A percentile compares a stretch with the other conserved stretches of the same genome.
phyloP scores from a whole-genome alignment of 192 early-diverging fungal species.

The Allomyces arbusculus region DNA sequence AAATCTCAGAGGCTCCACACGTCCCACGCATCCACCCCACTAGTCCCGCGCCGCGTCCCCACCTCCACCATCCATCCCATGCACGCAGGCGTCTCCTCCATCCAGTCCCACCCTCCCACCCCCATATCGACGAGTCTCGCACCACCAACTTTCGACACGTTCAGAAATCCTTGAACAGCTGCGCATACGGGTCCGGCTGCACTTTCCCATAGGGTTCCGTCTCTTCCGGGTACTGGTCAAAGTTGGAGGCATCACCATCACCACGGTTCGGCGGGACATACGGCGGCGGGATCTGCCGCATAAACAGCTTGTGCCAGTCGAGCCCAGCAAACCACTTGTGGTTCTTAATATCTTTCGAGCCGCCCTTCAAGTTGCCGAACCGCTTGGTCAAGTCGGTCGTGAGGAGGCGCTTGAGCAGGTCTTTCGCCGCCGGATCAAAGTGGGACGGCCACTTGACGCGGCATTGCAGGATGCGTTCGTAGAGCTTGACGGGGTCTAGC shows the following conservation, averaged over 20 bases:
- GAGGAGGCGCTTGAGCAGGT: slow-evolving; percentile 62
- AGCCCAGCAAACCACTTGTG: slow-evolving; percentile 90
- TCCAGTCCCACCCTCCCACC: no score
- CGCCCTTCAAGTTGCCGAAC: slow-evolving; percentile 68
- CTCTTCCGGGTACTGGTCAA: slow-evolving; percentile 86
- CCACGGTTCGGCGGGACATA: slow-evolving; percentile 62
- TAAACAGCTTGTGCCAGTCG: slow-evolving; percentile 63
- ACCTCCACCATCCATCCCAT: no score
- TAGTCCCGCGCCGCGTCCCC: no score
- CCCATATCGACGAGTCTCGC: no score
- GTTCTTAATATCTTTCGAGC: slow-evolving; percentile 72
- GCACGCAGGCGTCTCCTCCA: no score
- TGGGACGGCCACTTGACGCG: slow-evolving; percentile 66
- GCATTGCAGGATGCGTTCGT: slow-evolving; percentile 80
- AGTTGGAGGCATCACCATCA: slow-evolving; percentile 81
- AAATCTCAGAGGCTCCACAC: no score
- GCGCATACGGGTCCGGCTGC: neutral
- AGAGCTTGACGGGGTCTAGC: slow-evolving; percentile 58
- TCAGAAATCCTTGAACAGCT: neutral
- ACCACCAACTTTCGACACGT: no score
- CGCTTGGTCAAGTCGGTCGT: slow-evolving; percentile 64
- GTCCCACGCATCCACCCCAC: no score
- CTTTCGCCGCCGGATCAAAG: slow-evolving; percentile 61
- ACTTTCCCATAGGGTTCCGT: slow-evolving; percentile 59
- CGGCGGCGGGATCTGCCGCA: slow-evolving; percentile 56